A percentile compares a stretch with the other conserved stretches of the same genome.
Conservation (phyloP, 2,329 filamentous ascomycete genomes). For the Zalaria obscura region DNA sequence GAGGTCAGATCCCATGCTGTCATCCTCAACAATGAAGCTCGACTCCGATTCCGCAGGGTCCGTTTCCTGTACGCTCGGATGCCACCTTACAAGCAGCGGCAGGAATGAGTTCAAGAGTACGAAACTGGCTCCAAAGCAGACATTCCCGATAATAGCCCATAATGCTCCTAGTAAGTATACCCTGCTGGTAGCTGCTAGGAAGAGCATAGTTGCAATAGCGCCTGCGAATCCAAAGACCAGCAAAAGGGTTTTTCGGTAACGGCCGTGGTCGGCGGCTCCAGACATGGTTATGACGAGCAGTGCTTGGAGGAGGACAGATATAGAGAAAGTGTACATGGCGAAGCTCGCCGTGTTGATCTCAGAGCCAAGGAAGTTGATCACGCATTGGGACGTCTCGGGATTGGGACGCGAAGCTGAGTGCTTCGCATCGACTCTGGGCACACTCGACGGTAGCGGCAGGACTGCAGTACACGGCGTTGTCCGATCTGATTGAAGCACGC, state of each 20-base stretch:
- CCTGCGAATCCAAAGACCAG: slow-evolving; percentile 75
- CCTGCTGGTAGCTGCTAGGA: slow-evolving; percentile 61
- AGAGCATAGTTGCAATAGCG: slow-evolving; percentile 73
- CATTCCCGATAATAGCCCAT: slow-evolving; percentile 81
- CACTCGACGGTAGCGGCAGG: slow-evolving; percentile 9
- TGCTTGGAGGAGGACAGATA: slow-evolving; percentile 80
- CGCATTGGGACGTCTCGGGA: slow-evolving; percentile 49
- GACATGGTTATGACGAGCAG: slow-evolving; percentile 92
- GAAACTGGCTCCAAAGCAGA: slow-evolving; percentile 87
- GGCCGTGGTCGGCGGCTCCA: slow-evolving; percentile 83
- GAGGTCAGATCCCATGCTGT: neutral
- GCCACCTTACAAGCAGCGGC: slow-evolving; percentile 76
- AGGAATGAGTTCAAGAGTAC: slow-evolving; percentile 92
- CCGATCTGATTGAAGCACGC: slow-evolving; percentile 68
- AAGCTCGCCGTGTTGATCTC: slow-evolving; percentile 94
- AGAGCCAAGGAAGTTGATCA: slow-evolving; percentile 66
- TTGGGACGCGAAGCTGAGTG: slow-evolving; percentile 7
- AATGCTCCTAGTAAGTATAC: slow-evolving; percentile 71
- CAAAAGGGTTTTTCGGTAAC: slow-evolving; percentile 74
- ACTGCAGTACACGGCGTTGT: slow-evolving; percentile 51
- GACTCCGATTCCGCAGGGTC: no score
- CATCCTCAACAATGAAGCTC: no score
- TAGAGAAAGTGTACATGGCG: slow-evolving; percentile 95
- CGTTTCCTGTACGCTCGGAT: slow-evolving; percentile 41
- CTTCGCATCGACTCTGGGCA: slow-evolving; percentile 15